Evolutionary conservation across 345 rosid genomes (phyloP), one percentile per base, ranked within the genome.

Genomic region (Nephelium lappaceum): DNA sequence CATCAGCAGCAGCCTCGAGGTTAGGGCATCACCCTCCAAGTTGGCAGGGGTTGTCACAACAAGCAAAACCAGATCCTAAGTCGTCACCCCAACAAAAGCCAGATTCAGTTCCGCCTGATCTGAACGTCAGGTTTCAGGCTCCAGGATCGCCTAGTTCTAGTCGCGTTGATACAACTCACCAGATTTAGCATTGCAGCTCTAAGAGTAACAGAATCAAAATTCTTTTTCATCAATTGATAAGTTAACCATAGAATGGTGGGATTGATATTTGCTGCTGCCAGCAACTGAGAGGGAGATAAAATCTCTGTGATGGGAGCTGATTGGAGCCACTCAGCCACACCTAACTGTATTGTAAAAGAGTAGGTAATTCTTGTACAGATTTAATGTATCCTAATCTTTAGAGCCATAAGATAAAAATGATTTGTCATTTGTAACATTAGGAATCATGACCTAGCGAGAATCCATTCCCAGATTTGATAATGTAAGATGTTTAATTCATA

Each of bases 181-280:
- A 61, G 93, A 90, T 82, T 86, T 88, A 78, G 91, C 86, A 73
- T 83, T 87, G 87, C 91, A 90, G 81, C 90, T 88, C 25, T 90
- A 84, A 89, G 77, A 66, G 58, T 11, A 14, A 76, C 15, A 23
- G 63, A 53, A 51, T 38, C 70, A 19, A 38, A n/a, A 72, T 43
- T 15, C 68, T 58, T 79, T 53, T 66, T 76, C 15, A 12, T 39
- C 19, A 47, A 68, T 60, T 67, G 77, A 68, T 43, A 39, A 64
- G 74, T 80, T 86, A 80, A 85, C 84, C 71, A 66, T 82, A 79
- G 83, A 78, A 63, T 43, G 84, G 81, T 61, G 79, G 75, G 75
- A 60, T 70, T 55, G 72, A 68, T 55, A 67, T 27, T 70, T 21
- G 75, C 55, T 55, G 82, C 70, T 68, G 78, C 78, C 1, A 42